phyloP scores from a whole-genome alignment of 495 filamentous ascomycete genomes.

The Aspergillus taichungensis region DNA sequence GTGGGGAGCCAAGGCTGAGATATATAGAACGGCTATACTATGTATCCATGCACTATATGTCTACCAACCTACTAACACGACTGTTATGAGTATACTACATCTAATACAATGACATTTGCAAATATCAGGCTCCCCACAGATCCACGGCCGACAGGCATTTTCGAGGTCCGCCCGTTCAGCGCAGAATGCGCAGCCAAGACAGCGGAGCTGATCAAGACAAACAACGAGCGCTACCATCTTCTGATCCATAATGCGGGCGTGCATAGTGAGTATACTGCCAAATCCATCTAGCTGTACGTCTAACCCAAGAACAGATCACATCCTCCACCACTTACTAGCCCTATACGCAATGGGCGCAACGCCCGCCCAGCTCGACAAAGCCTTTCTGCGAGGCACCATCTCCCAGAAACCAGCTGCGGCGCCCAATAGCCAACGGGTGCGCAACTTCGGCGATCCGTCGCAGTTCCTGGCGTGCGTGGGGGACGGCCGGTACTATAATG shows the following conservation, averaged over 20 bases:
- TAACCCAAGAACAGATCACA: constrained; percentile 20
- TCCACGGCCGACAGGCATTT: not conserved
- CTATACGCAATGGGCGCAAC: constrained; percentile 19
- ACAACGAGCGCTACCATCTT: constrained; percentile 15
- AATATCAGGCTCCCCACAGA: constrained; percentile 1
- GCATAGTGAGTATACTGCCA: constrained; percentile 1
- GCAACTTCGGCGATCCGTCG: constrained; percentile 14
- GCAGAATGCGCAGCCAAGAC: constrained; percentile 1
- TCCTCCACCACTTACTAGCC: constrained; percentile 23
- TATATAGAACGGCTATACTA: too few species aligned
- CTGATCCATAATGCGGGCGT: constrained; percentile 13
- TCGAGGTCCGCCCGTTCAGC: constrained; percentile 3
- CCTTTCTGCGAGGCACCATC: constrained; percentile 16
- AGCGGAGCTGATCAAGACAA: constrained; percentile 8
- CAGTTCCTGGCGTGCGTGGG: constrained; percentile 17
- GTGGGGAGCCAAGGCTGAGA: too few species aligned
- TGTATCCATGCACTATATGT: too few species aligned
- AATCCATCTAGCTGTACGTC: not conserved
- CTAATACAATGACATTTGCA: not conserved
- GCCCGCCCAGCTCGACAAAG: constrained; percentile 14
- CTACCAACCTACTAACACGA: not conserved
- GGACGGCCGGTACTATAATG: constrained; percentile 20
- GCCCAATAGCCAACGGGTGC: constrained; percentile 12
- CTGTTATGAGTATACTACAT: not conserved
- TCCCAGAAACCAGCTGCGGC: constrained; percentile 19